These are phyloP conservation scores for Vitis cinerea DNA, from an alignment of 164 flowering plant genomes.

Conservation along the genomic window DNA sequence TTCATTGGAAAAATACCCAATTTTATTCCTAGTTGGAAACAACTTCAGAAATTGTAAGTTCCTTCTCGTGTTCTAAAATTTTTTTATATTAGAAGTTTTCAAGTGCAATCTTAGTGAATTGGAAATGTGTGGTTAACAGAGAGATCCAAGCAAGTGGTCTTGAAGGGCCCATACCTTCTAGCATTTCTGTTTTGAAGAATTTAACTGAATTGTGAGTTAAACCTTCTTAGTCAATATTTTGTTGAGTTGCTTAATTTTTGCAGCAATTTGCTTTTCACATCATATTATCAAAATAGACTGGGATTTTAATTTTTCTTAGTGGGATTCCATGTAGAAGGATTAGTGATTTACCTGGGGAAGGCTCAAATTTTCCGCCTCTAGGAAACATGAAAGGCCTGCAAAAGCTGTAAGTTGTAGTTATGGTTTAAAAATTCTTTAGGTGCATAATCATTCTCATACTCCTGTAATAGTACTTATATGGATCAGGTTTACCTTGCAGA, in stretches of 20 bases:
- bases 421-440: neutral
- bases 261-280: too few relatives aligned
- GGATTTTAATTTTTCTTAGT: neutral
- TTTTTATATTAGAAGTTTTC: too few relatives aligned
- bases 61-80: too few relatives aligned
- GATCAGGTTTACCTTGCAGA: conserved; percentile 20
- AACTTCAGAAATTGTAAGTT: too few relatives aligned
- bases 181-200: conserved; percentile 9
- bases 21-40: neutral
- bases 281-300: too few relatives aligned
- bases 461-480: neutral
- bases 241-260: neutral
- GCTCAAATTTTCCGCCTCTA: conserved; percentile 28
- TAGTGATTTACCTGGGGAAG: conserved; percentile 31
- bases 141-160: conserved; percentile 21
- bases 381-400: conserved; percentile 22
- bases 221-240: neutral
- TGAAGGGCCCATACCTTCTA: conserved; percentile 22
- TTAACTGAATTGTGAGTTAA: conserved; percentile 31
- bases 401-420: conserved; percentile 23
- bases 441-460: neutral
- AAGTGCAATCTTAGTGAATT: neutral
- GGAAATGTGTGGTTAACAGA: conserved; percentile 8
- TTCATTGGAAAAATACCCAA: neutral
- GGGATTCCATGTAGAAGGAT: conserved; percentile 30